Percentiles rank a stretch among this genome's conserved stretches.
Evolutionary conservation across 148 eudicot species (phyloP).

Genomic region (Agrostemma githago): DNA sequence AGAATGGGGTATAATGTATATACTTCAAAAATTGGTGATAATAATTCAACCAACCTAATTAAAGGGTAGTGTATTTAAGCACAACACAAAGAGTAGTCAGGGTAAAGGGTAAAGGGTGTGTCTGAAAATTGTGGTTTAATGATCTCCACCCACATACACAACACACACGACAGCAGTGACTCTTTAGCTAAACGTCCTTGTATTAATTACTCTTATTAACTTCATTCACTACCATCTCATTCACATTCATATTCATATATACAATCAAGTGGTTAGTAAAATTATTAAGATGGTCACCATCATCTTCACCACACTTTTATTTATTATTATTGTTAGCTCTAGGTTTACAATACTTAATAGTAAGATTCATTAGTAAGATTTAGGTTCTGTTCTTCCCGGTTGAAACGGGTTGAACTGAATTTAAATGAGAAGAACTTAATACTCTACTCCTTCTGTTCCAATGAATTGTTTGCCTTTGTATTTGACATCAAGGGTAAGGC

Average conservation of each 20-base stretch:
- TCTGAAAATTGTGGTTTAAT: conserved; percentile 17
- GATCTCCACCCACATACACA: conserved; percentile 12
- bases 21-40: not conserved
- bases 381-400: too few relatives aligned
- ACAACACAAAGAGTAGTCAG: not conserved
- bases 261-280: not conserved
- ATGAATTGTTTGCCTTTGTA: too few relatives aligned
- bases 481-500: too few relatives aligned
- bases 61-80: conserved; percentile 19
- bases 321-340: too few relatives aligned
- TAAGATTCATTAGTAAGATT: too few relatives aligned
- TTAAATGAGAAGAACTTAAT: too few relatives aligned
- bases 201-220: conserved; percentile 26
- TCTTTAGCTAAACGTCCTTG: conserved; percentile 25
- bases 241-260: not conserved
- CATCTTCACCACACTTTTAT: not conserved
- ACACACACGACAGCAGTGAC: conserved; percentile 14
- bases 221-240: conserved; percentile 12
- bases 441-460: too few relatives aligned
- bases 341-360: too few relatives aligned
- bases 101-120: too few relatives aligned
- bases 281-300: not conserved
- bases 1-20: not conserved
- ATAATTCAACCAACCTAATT: conserved; percentile 27
- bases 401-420: too few relatives aligned